Conservation (phyloP, 2,329 filamentous ascomycete genomes). For the Scedosporium aurantiacum region DNA sequence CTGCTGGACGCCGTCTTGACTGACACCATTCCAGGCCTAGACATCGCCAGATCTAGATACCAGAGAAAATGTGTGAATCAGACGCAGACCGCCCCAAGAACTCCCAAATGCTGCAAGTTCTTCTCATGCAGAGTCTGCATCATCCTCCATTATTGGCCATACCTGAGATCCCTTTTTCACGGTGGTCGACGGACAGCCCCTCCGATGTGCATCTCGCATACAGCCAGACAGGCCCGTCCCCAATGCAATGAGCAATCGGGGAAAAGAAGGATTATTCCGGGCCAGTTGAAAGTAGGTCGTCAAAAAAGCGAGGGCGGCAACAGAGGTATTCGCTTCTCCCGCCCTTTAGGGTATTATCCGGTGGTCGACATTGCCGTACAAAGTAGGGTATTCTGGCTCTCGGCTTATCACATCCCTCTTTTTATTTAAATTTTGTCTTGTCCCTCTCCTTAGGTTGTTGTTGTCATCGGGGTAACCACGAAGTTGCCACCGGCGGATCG, state of each 20-base stretch:
- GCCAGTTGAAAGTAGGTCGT: not conserved
- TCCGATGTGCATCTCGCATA: constrained; percentile 4
- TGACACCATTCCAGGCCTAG: not conserved
- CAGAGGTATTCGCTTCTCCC: not conserved
- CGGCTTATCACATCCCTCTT: not conserved
- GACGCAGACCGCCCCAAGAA: not conserved
- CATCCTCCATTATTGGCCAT: constrained; percentile 2
- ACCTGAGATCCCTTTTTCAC: not conserved
- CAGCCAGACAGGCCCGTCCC: not conserved
- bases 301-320: not conserved
- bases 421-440: not conserved
- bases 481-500: too few species aligned
- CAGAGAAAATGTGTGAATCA: not conserved
- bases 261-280: not conserved
- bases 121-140: not conserved
- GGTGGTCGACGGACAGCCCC: not conserved
- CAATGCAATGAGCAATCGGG: not conserved
- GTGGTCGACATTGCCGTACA: not conserved
- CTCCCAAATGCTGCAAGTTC: constrained; percentile 1
- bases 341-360: not conserved
- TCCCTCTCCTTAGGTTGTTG: not conserved
- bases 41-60: not conserved
- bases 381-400: not conserved
- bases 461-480: too few species aligned
- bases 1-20: not conserved